Conservation (phyloP, 2,329 filamentous ascomycete species). For the Helotiales sp. region DNA sequence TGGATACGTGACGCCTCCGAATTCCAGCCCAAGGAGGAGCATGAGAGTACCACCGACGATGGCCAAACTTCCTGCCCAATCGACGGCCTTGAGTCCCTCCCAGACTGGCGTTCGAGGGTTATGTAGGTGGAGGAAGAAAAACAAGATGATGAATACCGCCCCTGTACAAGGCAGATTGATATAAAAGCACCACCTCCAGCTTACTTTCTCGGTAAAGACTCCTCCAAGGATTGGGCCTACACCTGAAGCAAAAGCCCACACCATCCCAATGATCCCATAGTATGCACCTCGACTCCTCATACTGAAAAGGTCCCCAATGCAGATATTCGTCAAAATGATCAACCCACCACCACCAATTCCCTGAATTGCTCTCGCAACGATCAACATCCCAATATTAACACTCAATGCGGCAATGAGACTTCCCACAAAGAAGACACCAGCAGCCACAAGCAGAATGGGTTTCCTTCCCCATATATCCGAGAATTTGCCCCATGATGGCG, state of each 20-base stretch:
- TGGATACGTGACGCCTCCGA: conserved; percentile 73
- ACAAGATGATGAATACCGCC: conserved; percentile 48
- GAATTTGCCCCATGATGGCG: conserved; percentile 65
- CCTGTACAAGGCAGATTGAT: conserved; percentile 34
- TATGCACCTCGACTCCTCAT: conserved; percentile 47
- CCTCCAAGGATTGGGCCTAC: conserved; percentile 69
- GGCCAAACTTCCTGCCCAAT: conserved; percentile 60
- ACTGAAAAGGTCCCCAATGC: conserved; percentile 55
- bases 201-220: conserved; percentile 60
- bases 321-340: conserved; percentile 52
- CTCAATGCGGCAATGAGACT: conserved; percentile 50
- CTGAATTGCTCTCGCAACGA: conserved; percentile 45
- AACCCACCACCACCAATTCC: conserved; percentile 54
- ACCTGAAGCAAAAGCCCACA: conserved; percentile 61
- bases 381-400: conserved; percentile 46
- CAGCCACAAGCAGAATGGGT: conserved; percentile 49
- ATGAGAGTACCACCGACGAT: conserved; percentile 75
- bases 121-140: conserved; percentile 66
- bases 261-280: conserved; percentile 64
- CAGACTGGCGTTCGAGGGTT: conserved; percentile 63
- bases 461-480: conserved; percentile 60
- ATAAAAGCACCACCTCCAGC: conserved; percentile 58
- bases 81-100: conserved; percentile 60
- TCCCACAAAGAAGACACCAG: conserved; percentile 52
- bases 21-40: conserved; percentile 83